Evolutionary conservation across 202 grass and related monocot species (phyloP), one percentile per base, ranked within the genome.

Genomic region (Setaria viridis): DNA sequence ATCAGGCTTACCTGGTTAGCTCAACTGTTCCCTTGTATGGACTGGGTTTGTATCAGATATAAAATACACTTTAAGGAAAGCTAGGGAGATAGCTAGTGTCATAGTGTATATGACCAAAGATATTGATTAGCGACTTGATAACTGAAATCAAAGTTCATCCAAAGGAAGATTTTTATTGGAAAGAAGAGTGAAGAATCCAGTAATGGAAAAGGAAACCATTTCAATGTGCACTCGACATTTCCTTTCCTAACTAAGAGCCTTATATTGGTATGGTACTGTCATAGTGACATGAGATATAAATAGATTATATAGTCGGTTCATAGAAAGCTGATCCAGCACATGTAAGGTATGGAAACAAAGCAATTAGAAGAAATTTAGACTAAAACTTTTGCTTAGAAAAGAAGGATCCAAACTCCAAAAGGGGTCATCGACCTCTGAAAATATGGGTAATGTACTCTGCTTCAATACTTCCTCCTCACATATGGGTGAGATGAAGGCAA

Each of bases 261-360:
- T 43, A 72, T 41, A 41, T 41, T 41, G 25, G 43, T 45, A 59
- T 37, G 3, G 21, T 41, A 76, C 29, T 50, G 14, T 74, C 37
- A 62, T 41, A 30, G 16, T 37, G 65, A 62, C 17, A 16, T 34
- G 60, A 37, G 29, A 54, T 47, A 21, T 62, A 68, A 43, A 12
- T 30, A 17, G 17, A 62, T 12, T 11, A 46, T 48, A 79, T 20
- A 55, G 47, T 84, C 69, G 33, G 60, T 75, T 63, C 48, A 45
- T 16, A 25, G 66, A 83, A 73, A 39, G 74, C 48, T 53, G 29
- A 25, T 76, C 53, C 9, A 74, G 32, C 62, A 69, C 63, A 80
- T 42, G 39, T 11, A 11, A 66, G 33, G 25, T 20, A 53, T 70
- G 35, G 29, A 37, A 9, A 67, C 13, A 56, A 72, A 56, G 8